Conservation (phyloP, 805 yeast genomes). For the Pichia paraexigua region DNA sequence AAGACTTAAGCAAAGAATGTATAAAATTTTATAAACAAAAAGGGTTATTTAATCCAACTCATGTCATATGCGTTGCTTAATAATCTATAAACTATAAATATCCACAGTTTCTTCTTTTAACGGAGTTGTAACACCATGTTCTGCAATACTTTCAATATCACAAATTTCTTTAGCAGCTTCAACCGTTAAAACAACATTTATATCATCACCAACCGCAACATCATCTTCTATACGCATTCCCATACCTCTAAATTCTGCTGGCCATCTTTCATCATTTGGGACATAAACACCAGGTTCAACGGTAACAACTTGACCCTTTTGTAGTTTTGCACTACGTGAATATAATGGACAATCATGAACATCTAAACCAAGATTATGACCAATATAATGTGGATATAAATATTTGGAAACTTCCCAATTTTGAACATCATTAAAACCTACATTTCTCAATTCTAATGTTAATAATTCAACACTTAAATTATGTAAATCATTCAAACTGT, state of each 20-base stretch:
- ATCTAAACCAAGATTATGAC: constrained; percentile 91
- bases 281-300: constrained; percentile 94
- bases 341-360: constrained; percentile 73
- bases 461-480: constrained; percentile 52
- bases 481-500: constrained; percentile 70
- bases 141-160: constrained; percentile 68
- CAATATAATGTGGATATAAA: constrained; percentile 88
- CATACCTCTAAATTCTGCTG: constrained; percentile 72
- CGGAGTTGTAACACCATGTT: constrained; percentile 47
- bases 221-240: constrained; percentile 96
- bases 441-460: constrained; percentile 56
- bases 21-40: not conserved
- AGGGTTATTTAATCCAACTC: not conserved
- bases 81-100: constrained; percentile 13
- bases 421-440: constrained; percentile 54
- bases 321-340: constrained; percentile 47
- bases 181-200: constrained; percentile 53
- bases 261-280: constrained; percentile 67
- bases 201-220: constrained; percentile 64
- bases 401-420: constrained; percentile 45
- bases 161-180: constrained; percentile 81
- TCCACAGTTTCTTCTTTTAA: constrained; percentile 35
- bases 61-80: not conserved
- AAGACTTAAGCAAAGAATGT: not conserved
- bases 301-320: constrained; percentile 76